A percentile compares a stretch with the other conserved stretches of the same genome.
These are phyloP conservation scores for Endocarpon pusillum DNA, from an alignment of 495 filamentous ascomycete genomes.

Conservation along the genomic window DNA sequence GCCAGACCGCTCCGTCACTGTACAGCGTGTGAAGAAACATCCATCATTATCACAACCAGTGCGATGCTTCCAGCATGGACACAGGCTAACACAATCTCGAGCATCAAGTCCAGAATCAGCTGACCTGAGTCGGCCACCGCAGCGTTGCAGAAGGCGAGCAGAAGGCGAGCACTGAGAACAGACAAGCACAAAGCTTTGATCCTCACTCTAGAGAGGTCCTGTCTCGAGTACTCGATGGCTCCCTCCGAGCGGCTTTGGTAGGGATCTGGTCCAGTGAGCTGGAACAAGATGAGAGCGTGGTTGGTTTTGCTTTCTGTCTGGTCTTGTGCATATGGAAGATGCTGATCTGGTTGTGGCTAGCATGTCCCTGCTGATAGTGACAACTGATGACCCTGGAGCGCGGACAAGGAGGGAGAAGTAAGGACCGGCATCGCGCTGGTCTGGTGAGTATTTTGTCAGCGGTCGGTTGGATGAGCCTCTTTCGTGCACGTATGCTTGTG, in stretches of 20 bases:
- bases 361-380: not conserved
- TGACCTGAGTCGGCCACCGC: not conserved
- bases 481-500: too few species aligned
- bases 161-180: slow-evolving; percentile 14
- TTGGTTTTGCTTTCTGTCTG: not conserved
- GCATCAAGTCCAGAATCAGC: not conserved
- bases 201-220: slow-evolving; percentile 91
- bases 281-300: not conserved
- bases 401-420: not conserved
- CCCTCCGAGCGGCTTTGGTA: slow-evolving; percentile 1
- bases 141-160: not conserved
- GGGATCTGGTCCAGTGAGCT: slow-evolving; percentile 1
- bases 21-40: not conserved
- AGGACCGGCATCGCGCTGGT: not conserved
- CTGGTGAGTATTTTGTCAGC: not conserved
- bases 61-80: not conserved
- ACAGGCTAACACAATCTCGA: too few species aligned
- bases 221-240: slow-evolving; percentile 9
- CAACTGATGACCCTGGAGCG: not conserved
- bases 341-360: too few species aligned
- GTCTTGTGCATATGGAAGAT: not conserved
- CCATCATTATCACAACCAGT: not conserved
- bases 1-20: not conserved
- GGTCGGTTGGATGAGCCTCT: too few species aligned
- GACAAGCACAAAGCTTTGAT: slow-evolving; percentile 95